phyloP scores from a whole-genome alignment of 805 yeast genomes.

The Vanderwaltozyma polyspora region DNA sequence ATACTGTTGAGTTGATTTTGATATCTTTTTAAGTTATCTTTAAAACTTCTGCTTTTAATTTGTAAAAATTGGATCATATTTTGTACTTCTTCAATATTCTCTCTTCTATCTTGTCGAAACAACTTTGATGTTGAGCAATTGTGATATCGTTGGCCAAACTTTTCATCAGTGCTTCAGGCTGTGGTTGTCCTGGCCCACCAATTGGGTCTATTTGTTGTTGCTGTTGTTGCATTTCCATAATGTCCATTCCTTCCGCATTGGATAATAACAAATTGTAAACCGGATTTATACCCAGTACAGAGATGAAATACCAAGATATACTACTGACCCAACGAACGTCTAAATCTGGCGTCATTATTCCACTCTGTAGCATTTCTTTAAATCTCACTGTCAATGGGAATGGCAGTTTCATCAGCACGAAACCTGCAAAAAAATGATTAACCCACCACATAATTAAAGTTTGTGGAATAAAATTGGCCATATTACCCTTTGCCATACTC shows the following conservation, averaged over 20 bases:
- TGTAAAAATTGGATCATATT: no score
- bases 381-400: constrained; percentile 84
- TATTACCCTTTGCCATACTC: constrained; percentile 68
- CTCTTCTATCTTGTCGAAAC: constrained; percentile 50
- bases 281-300: constrained; percentile 71
- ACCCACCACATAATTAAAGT: constrained; percentile 95
- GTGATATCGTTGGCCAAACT: constrained; percentile 67
- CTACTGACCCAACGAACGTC: constrained; percentile 90
- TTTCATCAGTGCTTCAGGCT: constrained; percentile 50
- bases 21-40: no score
- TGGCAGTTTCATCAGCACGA: constrained; percentile 77
- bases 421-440: constrained; percentile 84
- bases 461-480: constrained; percentile 82
- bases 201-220: constrained; percentile 17
- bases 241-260: constrained; percentile 12
- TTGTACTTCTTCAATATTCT: constrained; percentile 33
- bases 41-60: no score
- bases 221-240: constrained; percentile 13
- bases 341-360: constrained; percentile 72
- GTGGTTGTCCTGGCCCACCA: constrained; percentile 47
- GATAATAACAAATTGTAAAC: constrained; percentile 56
- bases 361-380: constrained; percentile 84
- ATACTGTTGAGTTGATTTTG: no score
- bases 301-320: constrained; percentile 91
- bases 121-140: constrained; percentile 44